Conservation (phyloP, 1,284 basidiomycete genomes). For the Vanrija pseudolonga region DNA sequence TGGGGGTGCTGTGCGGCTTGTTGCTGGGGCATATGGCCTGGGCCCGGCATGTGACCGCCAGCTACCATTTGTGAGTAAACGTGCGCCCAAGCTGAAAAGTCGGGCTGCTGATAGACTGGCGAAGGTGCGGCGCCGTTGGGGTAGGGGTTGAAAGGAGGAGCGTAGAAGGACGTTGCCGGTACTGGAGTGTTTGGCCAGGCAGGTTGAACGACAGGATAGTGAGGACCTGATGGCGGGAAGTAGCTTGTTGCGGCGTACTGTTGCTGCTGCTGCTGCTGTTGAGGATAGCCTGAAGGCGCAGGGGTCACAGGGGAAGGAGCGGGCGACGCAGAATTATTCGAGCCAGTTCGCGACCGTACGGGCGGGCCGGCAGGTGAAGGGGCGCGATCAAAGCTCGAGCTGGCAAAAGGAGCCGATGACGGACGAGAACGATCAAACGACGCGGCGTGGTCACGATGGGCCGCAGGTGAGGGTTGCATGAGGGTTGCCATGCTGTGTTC, state of each 20-base stretch:
- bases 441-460: slow-evolving; percentile 39
- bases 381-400: slow-evolving; percentile 24
- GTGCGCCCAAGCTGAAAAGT: slow-evolving; percentile 46
- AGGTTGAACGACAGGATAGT: neutral
- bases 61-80: slow-evolving; percentile 47
- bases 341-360: slow-evolving; percentile 18
- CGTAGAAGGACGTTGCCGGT: slow-evolving; percentile 36
- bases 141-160: slow-evolving; percentile 23
- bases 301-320: slow-evolving; percentile 20
- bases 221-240: neutral
- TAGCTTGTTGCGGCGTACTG: slow-evolving; percentile 12
- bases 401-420: slow-evolving; percentile 22
- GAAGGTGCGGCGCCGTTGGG: slow-evolving; percentile 2
- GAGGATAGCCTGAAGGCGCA: slow-evolving; percentile 9
- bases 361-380: slow-evolving; percentile 16
- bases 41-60: slow-evolving; percentile 24
- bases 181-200: neutral
- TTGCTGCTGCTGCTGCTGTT: slow-evolving; percentile 7
- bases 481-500: slow-evolving; percentile 39
- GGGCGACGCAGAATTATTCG: slow-evolving; percentile 12
- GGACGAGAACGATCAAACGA: slow-evolving; percentile 39
- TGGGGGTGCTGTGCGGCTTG: slow-evolving; percentile 13
- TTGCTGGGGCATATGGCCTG: slow-evolving; percentile 19
- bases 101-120: slow-evolving; percentile 28
- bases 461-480: slow-evolving; percentile 25